phyloP scores from a whole-genome alignment of 768 basidiomycete species.

The Cystofilobasidium macerans region DNA sequence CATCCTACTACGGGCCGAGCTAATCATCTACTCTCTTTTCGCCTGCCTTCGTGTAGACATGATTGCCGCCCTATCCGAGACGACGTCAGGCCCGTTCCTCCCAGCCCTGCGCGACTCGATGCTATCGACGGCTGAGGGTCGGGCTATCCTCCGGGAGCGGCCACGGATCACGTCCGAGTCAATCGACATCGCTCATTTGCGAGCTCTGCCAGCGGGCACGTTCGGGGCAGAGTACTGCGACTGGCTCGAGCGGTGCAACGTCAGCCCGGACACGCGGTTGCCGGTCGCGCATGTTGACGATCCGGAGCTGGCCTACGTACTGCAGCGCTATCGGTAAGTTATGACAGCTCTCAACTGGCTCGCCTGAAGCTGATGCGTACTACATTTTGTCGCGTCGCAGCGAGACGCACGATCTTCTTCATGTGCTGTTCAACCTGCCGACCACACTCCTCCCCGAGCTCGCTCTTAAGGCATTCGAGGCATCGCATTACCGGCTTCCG shows the following conservation, averaged over 20 bases:
- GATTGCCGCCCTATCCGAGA: conserved; percentile 87
- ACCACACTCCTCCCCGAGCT: conserved; percentile 85
- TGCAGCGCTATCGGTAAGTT: conserved; percentile 73
- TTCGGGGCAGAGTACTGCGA: conserved; percentile 76
- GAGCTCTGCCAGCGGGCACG: conserved; percentile 59
- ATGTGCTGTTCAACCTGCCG: conserved; percentile 76
- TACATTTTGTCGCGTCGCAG: background rate
- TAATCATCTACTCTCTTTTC: conserved; percentile 10
- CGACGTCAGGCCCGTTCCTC: conserved; percentile 70
- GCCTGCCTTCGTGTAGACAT: conserved; percentile 53
- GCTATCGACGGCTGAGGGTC: conserved; percentile 68
- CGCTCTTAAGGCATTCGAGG: conserved; percentile 88
- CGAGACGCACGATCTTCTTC: conserved; percentile 96
- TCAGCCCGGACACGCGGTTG: conserved; percentile 87
- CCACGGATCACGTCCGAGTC: conserved; percentile 69
- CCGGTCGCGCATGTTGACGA: conserved; percentile 89
- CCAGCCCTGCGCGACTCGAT: conserved; percentile 64
- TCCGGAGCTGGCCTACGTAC: conserved; percentile 90
- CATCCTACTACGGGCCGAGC: background rate
- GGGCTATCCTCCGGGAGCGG: conserved; percentile 67
- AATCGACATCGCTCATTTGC: conserved; percentile 59
- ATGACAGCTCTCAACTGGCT: background rate
- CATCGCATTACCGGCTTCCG: conserved; percentile 80
- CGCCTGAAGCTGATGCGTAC: background rate
- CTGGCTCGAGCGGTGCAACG: conserved; percentile 77